These are phyloP conservation scores for Clonostachys sp. DNA, from an alignment of 2,329 filamentous ascomycete genomes.

Conservation along the genomic window DNA sequence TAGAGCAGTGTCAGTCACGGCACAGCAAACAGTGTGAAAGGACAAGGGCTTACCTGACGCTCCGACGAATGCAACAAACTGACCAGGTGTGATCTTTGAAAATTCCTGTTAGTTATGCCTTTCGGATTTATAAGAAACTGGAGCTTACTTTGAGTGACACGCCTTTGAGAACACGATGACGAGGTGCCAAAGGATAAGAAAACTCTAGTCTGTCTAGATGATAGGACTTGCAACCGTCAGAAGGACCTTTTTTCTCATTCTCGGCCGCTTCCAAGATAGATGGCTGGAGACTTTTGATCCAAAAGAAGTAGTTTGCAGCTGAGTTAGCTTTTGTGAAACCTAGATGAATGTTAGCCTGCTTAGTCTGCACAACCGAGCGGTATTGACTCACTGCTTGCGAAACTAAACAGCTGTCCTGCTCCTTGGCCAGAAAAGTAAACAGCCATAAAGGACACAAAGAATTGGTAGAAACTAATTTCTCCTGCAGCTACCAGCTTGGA, in stretches of 20 bases:
- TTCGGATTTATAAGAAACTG: too few relatives aligned
- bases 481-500: conserved; percentile 30
- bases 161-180: conserved; percentile 26
- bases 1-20: conserved; percentile 15
- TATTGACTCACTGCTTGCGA: too few relatives aligned
- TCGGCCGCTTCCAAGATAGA: conserved; percentile 20
- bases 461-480: conserved; percentile 41
- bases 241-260: conserved; percentile 6
- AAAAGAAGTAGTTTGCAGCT: conserved; percentile 44
- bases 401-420: too few relatives aligned
- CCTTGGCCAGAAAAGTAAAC: conserved; percentile 38
- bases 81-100: conserved; percentile 34
- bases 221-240: conserved; percentile 24
- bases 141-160: too few relatives aligned
- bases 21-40: too few relatives aligned
- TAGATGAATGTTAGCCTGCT: conserved; percentile 16
- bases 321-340: conserved; percentile 39
- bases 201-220: conserved; percentile 50
- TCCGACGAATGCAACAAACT: conserved; percentile 51
- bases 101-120: conserved; percentile 14
- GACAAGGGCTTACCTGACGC: conserved; percentile 12
- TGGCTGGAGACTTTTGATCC: conserved; percentile 21
- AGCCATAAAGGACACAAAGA: conserved; percentile 46
- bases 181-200: conserved; percentile 44
- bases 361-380: conserved; percentile 24